A percentile compares a stretch with the other conserved stretches of the same genome.
Evolutionary conservation across 2,329 filamentous ascomycete species (phyloP).

Genomic region (Ophiostoma novo-ulmi): DNA sequence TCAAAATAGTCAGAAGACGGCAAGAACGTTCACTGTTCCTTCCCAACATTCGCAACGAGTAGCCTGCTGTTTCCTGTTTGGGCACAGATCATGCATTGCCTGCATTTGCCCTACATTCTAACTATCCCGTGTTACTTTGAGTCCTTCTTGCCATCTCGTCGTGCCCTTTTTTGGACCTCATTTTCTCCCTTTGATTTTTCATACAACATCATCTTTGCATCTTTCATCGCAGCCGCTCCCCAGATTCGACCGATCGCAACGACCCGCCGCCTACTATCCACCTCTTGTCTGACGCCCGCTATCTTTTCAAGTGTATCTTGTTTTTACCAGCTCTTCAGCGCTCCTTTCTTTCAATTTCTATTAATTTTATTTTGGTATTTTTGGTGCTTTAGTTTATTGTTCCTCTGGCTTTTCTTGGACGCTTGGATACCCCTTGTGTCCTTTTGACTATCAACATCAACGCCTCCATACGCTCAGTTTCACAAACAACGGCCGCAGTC

Average conservation of each 20-base stretch:
- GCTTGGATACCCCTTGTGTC: background rate
- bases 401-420: background rate
- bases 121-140: constrained; percentile 9
- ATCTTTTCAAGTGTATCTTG: constrained; percentile 15
- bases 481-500: background rate
- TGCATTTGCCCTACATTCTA: constrained; percentile 1
- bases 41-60: background rate
- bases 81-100: background rate
- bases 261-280: constrained; percentile 4
- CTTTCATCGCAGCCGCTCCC: constrained; percentile 16
- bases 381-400: background rate
- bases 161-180: constrained; percentile 11
- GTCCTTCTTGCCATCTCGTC: constrained; percentile 7
- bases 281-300: constrained; percentile 17
- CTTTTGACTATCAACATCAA: background rate
- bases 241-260: constrained; percentile 18
- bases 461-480: background rate
- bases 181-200: constrained; percentile 15
- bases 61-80: constrained; percentile 9
- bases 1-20: background rate
- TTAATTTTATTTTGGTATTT: constrained; percentile 6
- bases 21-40: background rate
- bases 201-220: background rate
- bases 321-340: constrained; percentile 11
- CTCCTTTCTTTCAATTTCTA: background rate